Evolutionary conservation across 2,329 filamentous ascomycete species (phyloP).

Genomic region (Tolypocladium guangdongense): DNA sequence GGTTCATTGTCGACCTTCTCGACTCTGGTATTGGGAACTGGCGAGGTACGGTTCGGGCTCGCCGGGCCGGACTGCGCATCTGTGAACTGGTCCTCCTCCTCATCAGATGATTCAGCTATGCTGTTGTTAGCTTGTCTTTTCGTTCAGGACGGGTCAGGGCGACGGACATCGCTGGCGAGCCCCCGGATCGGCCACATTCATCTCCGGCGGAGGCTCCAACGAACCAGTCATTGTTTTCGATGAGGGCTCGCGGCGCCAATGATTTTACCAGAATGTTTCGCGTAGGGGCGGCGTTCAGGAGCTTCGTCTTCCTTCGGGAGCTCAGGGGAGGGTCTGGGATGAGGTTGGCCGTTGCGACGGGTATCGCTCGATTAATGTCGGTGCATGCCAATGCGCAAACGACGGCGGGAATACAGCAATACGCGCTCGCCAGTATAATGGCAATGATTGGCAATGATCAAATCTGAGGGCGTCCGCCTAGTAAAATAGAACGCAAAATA

Average conservation of each 20-base stretch:
- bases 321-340: not conserved
- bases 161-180: conserved; percentile 46
- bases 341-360: not conserved
- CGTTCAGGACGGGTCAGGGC: not conserved
- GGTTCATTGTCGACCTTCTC: conserved; percentile 43
- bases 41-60: conserved; percentile 33
- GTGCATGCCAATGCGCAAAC: too few relatives aligned
- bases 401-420: not conserved
- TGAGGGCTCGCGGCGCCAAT: not conserved
- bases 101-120: conserved; percentile 44
- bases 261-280: too few relatives aligned
- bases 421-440: not conserved
- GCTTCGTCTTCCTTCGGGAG: not conserved
- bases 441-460: not conserved
- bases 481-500: not conserved
- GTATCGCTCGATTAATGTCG: not conserved
- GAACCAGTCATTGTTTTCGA: conserved; percentile 16
- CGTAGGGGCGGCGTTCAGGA: not conserved
- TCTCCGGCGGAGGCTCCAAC: conserved; percentile 21
- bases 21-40: conserved; percentile 47
- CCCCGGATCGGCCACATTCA: conserved; percentile 38
- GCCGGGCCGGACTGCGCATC: conserved; percentile 47
- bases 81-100: conserved; percentile 55
- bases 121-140: conserved; percentile 12
- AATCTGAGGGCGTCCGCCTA: not conserved